Base-by-base conservation (phyloP, 2,329 filamentous ascomycete species). In the Corinectria fuckeliana region DNA sequence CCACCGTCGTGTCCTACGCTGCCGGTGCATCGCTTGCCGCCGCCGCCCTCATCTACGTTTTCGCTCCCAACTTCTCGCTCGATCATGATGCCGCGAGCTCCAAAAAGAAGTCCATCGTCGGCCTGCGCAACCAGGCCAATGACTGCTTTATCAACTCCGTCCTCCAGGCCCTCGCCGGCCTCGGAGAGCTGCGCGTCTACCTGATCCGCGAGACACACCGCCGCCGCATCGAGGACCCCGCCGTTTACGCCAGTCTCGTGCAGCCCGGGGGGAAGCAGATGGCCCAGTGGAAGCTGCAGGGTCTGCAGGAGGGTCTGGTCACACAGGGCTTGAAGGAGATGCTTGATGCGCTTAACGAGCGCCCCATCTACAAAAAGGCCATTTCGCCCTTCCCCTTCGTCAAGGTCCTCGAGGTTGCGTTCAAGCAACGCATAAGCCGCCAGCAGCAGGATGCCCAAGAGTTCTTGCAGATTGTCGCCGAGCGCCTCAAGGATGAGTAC, bases 391-490 rank as follows among this genome's bases (percentile, higher is more conserved):
- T 87, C n/a, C 84, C 85, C 1, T 97, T 99, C 72, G 90, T 99
- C 41, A 82, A 85, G 63, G 89, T 91, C 0, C 81, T 99, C 50
- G 95, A 99, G 78, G 81, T 82, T 26, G 93, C 94, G 1, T 99
- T 97, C 72, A 87, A 88, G 56, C 94, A 96, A 70, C 88, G 91
- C 69, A 96, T 99, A 69, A 97, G 91, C 73, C 85, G 94, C 53
- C 92, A 95, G 72, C 95, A 99, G 77, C 95, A 99, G 76, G 95
- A 99, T 79, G 95, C 95, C 10, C 95, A 99, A 72, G 95, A 99
- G 75, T 97, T 99, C 64, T 78, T 99, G 56, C 95, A 99, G 78
- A 89, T 98, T 49, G 90, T 99, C 11, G 91, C 92, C 3, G 94
- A 99, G 78, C 85, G 94, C 51, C 81, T 99, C 56, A 93, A 92